A percentile compares a stretch with the other conserved stretches of the same genome.
Conservation (phyloP, 2,329 filamentous ascomycete species). For the Waltergamsia citrina region DNA sequence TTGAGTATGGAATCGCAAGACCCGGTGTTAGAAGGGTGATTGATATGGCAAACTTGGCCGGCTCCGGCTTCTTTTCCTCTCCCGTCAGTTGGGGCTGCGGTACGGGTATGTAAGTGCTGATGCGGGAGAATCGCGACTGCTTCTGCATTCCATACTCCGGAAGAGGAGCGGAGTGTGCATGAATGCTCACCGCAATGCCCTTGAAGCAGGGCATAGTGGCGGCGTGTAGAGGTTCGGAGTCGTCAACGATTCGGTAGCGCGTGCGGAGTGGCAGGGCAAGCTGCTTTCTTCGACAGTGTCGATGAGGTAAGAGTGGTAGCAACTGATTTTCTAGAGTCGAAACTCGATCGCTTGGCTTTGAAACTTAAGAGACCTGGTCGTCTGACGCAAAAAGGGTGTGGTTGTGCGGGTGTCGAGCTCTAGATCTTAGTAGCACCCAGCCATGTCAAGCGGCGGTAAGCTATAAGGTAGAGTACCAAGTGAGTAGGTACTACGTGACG, state of each 20-base stretch:
- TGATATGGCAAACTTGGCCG: conserved; percentile 94
- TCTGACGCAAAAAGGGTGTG: no score
- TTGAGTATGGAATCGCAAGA: conserved; percentile 85
- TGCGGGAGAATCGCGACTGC: conserved; percentile 81
- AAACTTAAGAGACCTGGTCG: no score
- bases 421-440: no score
- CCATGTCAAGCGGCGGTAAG: conserved; percentile 1
- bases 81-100: conserved; percentile 66
- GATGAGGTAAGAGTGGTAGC: background rate
- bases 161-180: conserved; percentile 70
- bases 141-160: conserved; percentile 92
- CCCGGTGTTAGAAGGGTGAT: conserved; percentile 89
- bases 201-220: conserved; percentile 88
- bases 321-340: background rate
- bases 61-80: conserved; percentile 68
- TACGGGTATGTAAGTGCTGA: conserved; percentile 95
- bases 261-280: background rate
- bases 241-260: no score
- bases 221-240: conserved; percentile 3
- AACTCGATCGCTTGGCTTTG: background rate
- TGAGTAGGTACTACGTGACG: no score
- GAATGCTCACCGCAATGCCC: conserved; percentile 96
- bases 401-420: background rate
- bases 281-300: background rate
- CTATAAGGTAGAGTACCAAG: background rate